Percentiles rank a stretch among this genome's conserved stretches.
phyloP scores from a whole-genome alignment of 2,329 filamentous ascomycete genomes.

The Verticillium nubilum region DNA sequence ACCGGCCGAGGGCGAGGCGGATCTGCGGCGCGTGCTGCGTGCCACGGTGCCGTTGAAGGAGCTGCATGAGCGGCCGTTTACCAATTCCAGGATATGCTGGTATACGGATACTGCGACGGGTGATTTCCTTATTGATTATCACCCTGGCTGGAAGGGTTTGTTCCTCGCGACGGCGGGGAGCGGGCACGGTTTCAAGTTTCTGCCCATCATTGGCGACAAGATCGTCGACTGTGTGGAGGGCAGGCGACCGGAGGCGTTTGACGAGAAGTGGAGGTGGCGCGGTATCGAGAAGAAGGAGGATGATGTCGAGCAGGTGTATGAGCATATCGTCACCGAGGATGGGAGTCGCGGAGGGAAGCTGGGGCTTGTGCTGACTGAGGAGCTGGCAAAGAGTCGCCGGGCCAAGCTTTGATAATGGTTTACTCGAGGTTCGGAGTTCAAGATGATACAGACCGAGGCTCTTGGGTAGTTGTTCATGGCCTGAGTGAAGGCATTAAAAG shows the following conservation, averaged over 20 bases:
- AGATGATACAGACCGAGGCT: background rate
- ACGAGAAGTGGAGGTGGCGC: conserved; percentile 60
- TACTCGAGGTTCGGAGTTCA: background rate
- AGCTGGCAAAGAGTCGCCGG: conserved; percentile 21
- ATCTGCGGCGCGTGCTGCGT: conserved; percentile 55
- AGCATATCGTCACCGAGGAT: conserved; percentile 42
- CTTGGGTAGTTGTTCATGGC: too few species aligned
- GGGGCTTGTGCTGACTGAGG: conserved; percentile 39
- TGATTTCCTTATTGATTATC: conserved; percentile 67
- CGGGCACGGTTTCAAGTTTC: conserved; percentile 64
- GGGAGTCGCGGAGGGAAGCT: conserved; percentile 45
- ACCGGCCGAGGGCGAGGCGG: conserved; percentile 54
- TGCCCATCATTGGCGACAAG: conserved; percentile 60
- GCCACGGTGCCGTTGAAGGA: conserved; percentile 53
- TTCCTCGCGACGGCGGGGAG: conserved; percentile 60
- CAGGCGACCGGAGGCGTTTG: conserved; percentile 43
- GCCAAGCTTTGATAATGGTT: background rate
- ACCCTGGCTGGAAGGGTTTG: conserved; percentile 53
- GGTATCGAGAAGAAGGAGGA: conserved; percentile 30
- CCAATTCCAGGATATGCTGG: conserved; percentile 63
- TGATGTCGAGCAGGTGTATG: conserved; percentile 28
- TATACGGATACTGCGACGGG: conserved; percentile 68
- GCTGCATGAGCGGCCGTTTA: conserved; percentile 55
- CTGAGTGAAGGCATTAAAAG: too few species aligned
- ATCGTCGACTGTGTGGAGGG: conserved; percentile 50